Evolutionary conservation across 495 filamentous ascomycete species (phyloP).

Genomic region (Cenococcum geophilum): DNA sequence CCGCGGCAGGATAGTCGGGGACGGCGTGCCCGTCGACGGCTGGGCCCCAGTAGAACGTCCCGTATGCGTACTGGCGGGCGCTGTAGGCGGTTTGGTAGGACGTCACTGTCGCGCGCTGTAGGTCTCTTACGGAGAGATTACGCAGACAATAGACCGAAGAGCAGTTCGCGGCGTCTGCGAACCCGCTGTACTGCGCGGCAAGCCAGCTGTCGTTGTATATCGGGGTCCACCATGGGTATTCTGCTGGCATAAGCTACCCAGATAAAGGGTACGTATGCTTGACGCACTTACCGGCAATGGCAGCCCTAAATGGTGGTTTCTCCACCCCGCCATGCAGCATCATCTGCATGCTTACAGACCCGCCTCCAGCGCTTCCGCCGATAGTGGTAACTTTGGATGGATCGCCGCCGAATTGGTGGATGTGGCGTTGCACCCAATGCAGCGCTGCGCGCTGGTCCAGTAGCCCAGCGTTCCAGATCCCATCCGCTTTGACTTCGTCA

Average conservation of each 20-base stretch:
- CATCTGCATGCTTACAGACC: conserved; percentile 17
- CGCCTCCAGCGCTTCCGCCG: conserved; percentile 19
- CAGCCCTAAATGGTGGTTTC: conserved; percentile 21
- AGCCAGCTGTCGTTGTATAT: conserved; percentile 1
- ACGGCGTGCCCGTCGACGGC: conserved; percentile 18
- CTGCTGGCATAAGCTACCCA: not conserved
- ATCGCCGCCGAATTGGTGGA: conserved; percentile 21
- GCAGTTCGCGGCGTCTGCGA: conserved; percentile 12
- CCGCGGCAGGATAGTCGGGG: conserved; percentile 6
- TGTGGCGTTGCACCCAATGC: conserved; percentile 51
- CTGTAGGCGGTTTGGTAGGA: not conserved
- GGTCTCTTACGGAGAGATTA: not conserved
- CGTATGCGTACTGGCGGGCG: conserved; percentile 16
- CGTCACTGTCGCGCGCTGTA: conserved; percentile 3
- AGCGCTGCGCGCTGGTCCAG: conserved; percentile 63
- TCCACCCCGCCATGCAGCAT: conserved; percentile 11
- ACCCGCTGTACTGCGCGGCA: conserved; percentile 14
- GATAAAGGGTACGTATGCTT: too few species aligned
- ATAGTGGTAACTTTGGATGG: conserved; percentile 15
- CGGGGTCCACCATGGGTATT: conserved; percentile 28
- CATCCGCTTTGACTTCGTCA: conserved; percentile 43
- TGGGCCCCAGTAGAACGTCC: conserved; percentile 25
- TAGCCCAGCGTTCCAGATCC: conserved; percentile 58
- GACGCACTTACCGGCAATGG: conserved; percentile 6
- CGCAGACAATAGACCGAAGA: conserved; percentile 6